A percentile compares a stretch with the other conserved stretches of the same genome.
These are phyloP conservation scores for Picea sitchensis DNA, from an alignment of 75 land plant genomes.

Conservation along the genomic window DNA sequence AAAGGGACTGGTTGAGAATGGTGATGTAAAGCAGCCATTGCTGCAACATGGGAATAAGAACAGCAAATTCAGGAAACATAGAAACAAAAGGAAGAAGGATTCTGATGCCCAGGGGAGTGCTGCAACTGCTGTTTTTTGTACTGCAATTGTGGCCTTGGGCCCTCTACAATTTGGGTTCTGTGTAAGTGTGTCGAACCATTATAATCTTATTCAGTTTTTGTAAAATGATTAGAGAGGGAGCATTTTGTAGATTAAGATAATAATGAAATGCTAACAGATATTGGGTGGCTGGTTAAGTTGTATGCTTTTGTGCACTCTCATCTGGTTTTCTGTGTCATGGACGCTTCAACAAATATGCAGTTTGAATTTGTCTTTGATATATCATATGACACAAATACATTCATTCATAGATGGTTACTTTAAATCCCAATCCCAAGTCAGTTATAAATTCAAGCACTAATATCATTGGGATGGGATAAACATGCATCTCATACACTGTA, in stretches of 20 bases:
- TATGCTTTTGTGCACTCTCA: background rate
- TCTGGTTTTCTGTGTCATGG: background rate
- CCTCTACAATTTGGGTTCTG: constrained; percentile 91
- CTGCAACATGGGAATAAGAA: background rate
- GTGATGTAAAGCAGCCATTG: background rate
- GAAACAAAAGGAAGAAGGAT: background rate
- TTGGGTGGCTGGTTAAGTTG: background rate
- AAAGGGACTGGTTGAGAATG: background rate
- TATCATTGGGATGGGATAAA: no score
- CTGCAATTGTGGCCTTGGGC: constrained; percentile 79
- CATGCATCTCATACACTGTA: no score
- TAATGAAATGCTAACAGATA: background rate
- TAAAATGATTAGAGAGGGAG: no score
- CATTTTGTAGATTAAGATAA: background rate
- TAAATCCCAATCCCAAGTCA: no score
- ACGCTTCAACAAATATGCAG: no score
- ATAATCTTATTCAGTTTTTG: background rate
- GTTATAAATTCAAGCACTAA: no score
- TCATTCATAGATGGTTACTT: no score
- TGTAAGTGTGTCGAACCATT: constrained; percentile 27
- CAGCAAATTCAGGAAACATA: background rate
- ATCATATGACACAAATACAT: no score
- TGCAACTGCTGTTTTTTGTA: constrained; percentile 56
- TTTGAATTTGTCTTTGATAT: background rate
- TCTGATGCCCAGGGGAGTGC: background rate